A percentile compares a stretch with the other conserved stretches of the same genome.
phyloP scores from a whole-genome alignment of 768 basidiomycete genomes.

The Fistulinella prunicolor region DNA sequence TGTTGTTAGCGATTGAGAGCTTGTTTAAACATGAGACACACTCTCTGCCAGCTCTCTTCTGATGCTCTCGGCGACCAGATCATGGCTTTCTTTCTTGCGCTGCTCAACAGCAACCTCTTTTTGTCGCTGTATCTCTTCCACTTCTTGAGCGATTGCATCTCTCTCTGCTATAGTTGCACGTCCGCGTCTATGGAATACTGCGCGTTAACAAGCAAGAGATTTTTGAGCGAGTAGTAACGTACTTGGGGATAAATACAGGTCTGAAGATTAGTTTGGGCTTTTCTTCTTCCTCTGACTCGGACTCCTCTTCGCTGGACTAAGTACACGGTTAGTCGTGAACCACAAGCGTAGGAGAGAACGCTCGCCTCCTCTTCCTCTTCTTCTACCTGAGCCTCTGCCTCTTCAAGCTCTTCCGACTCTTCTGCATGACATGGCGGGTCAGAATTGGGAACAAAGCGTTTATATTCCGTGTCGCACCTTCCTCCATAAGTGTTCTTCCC shows the following conservation, averaged over 20 bases:
- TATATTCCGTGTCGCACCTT: slow-evolving; percentile 36
- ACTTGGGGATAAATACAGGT: slow-evolving; percentile 96
- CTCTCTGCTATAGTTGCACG: slow-evolving; percentile 69
- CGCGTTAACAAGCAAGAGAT: slow-evolving; percentile 1
- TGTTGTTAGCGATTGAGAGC: slow-evolving; percentile 1
- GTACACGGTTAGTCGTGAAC: slow-evolving; percentile 14
- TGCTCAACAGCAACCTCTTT: slow-evolving; percentile 79
- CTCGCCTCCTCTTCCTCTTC: slow-evolving; percentile 40
- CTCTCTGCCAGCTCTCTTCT: slow-evolving; percentile 88
- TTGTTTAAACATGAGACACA: slow-evolving; percentile 37
- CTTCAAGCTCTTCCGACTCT: slow-evolving; percentile 41
- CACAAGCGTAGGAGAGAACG: slow-evolving; percentile 5
- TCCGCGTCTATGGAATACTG: slow-evolving; percentile 52
- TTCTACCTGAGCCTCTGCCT: slow-evolving; percentile 39
- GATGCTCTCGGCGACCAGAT: slow-evolving; percentile 93
- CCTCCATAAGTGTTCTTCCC: slow-evolving; percentile 65
- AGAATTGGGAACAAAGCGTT: slow-evolving; percentile 5
- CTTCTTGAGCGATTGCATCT: slow-evolving; percentile 64
- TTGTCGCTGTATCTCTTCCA: slow-evolving; percentile 67
- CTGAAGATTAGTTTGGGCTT: slow-evolving; percentile 75
- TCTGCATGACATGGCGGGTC: slow-evolving; percentile 7
- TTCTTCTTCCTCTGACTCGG: slow-evolving; percentile 72
- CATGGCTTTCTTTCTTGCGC: slow-evolving; percentile 83
- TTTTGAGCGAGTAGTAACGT: slow-evolving; percentile 26
- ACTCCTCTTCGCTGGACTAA: slow-evolving; percentile 87